Conservation (phyloP, 805 yeast genomes). For the Metschnikowia cerradonensis region DNA sequence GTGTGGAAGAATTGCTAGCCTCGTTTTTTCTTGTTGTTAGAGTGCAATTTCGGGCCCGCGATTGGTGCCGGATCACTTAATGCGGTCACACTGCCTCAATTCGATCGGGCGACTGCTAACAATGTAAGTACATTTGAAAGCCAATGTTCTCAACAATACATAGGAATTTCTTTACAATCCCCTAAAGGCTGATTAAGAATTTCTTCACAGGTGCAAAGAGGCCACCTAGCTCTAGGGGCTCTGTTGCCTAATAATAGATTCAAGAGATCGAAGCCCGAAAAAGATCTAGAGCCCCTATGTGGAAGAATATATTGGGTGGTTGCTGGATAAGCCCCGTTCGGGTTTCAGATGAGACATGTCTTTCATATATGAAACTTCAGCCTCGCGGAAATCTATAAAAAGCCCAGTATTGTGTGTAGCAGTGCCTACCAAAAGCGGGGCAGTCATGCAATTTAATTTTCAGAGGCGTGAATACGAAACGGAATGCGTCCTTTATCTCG, state of each 20-base stretch:
- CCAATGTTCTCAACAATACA: too few species aligned
- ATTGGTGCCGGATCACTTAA: slow-evolving; percentile 2
- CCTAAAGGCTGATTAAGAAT: not conserved
- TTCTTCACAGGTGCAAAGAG: not conserved
- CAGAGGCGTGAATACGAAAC: too few species aligned
- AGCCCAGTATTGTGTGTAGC: not conserved
- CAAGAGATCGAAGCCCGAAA: not conserved
- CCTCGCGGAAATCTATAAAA: not conserved
- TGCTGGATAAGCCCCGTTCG: not conserved
- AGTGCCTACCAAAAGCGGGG: too few species aligned
- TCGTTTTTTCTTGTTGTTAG: slow-evolving; percentile 4
- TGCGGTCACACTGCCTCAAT: slow-evolving; percentile 4
- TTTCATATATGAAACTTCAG: not conserved
- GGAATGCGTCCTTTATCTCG: too few species aligned
- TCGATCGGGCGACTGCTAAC: not conserved
- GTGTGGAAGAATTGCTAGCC: not conserved
- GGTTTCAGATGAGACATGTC: not conserved
- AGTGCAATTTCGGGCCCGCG: slow-evolving; percentile 1
- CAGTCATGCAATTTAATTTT: too few species aligned
- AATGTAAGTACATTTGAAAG: not conserved
- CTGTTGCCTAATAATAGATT: not conserved
- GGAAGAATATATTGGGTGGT: too few species aligned
- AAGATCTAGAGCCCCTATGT: not conserved
- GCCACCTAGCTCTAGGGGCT: not conserved
- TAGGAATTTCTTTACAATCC: not conserved